A percentile compares a stretch with the other conserved stretches of the same genome.
Conservation (phyloP, 2,329 filamentous ascomycete species). For the Venturia pyrina region DNA sequence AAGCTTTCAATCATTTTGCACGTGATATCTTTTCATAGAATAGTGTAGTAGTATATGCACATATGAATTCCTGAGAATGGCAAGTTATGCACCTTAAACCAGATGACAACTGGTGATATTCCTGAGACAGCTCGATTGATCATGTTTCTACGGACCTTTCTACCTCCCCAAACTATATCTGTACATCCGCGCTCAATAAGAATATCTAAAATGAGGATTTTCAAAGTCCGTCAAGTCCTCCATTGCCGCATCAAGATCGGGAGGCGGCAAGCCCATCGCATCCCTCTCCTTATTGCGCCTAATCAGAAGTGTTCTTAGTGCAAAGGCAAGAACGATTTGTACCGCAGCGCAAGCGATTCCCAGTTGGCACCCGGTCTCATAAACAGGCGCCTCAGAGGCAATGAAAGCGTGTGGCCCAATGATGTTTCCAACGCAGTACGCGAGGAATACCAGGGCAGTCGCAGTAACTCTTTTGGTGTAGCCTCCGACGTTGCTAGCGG, state of each 20-base stretch:
- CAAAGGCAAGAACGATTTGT: conserved; percentile 31
- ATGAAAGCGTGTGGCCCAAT: conserved; percentile 16
- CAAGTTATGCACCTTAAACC: no score
- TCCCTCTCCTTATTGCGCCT: conserved; percentile 32
- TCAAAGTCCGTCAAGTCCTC: not conserved
- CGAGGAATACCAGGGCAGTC: not conserved
- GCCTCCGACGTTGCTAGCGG: conserved; percentile 38
- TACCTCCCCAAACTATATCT: no score
- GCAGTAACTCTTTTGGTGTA: conserved; percentile 2
- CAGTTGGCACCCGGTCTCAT: conserved; percentile 43
- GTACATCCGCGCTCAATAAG: not conserved
- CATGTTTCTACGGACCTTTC: no score
- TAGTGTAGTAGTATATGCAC: no score
- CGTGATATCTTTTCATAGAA: no score
- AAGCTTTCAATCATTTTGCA: no score
- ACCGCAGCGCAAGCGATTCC: conserved; percentile 37
- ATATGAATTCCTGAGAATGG: no score
- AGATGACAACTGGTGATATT: no score
- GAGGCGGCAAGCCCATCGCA: conserved; percentile 5
- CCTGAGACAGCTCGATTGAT: no score
- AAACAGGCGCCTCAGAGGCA: conserved; percentile 35
- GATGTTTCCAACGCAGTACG: conserved; percentile 6
- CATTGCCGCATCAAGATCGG: not conserved
- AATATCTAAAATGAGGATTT: not conserved
- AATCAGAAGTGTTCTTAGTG: conserved; percentile 27